A percentile compares a stretch with the other conserved stretches of the same genome.
Evolutionary conservation across 768 basidiomycete genomes (phyloP).

Genomic region (Boletus eberwhitei): DNA sequence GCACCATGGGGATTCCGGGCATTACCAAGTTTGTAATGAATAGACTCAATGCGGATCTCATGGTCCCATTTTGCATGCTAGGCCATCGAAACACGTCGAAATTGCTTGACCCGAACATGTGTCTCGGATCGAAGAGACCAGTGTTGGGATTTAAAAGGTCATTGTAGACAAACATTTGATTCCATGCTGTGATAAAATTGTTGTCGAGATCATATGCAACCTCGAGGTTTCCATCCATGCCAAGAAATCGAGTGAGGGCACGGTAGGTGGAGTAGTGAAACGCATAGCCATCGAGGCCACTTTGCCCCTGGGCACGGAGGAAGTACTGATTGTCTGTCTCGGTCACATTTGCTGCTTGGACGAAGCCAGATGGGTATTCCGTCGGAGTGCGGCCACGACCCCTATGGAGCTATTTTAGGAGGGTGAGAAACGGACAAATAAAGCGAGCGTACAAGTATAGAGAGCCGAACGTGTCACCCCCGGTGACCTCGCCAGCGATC

Average conservation of each 20-base stretch:
- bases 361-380: slow-evolving; percentile 65
- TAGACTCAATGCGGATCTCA: slow-evolving; percentile 68
- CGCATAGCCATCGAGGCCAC: slow-evolving; percentile 73
- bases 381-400: slow-evolving; percentile 86
- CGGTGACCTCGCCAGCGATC: slow-evolving; percentile 92
- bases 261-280: slow-evolving; percentile 97
- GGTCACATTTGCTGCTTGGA: slow-evolving; percentile 65
- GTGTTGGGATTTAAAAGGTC: slow-evolving; percentile 77
- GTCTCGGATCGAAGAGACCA: slow-evolving; percentile 70
- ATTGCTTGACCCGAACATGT: slow-evolving; percentile 91
- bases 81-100: slow-evolving; percentile 97
- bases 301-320: slow-evolving; percentile 59
- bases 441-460: slow-evolving; percentile 66
- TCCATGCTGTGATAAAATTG: slow-evolving; percentile 90
- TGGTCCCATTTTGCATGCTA: slow-evolving; percentile 78
- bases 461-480: slow-evolving; percentile 86
- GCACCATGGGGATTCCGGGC: slow-evolving; percentile 81
- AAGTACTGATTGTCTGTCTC: slow-evolving; percentile 67
- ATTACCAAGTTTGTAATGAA: slow-evolving; percentile 79
- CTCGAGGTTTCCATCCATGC: slow-evolving; percentile 93
- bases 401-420: slow-evolving; percentile 34
- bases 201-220: slow-evolving; percentile 82
- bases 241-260: slow-evolving; percentile 78
- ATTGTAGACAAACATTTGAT: slow-evolving; percentile 84
- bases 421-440: not conserved